Conservation (phyloP, 2,329 filamentous ascomycete species). For the Phialemonium atrogriseum region DNA sequence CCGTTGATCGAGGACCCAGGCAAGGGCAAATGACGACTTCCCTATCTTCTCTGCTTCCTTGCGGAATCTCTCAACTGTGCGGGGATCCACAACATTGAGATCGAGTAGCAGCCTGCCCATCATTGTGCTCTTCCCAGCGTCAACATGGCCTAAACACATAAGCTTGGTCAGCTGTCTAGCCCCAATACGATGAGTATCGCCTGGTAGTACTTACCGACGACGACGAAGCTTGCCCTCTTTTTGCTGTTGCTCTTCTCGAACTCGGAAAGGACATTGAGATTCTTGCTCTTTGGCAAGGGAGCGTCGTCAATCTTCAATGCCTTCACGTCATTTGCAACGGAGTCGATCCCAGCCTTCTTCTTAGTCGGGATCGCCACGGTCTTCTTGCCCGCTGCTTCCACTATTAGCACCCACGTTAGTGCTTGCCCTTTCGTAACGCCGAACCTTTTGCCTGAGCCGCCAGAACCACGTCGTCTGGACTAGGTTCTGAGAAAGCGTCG, state of each 20-base stretch:
- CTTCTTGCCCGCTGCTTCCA: conserved; percentile 41
- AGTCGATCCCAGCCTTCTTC: conserved; percentile 26
- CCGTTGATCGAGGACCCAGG: conserved; percentile 93
- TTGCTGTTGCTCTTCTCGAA: conserved; percentile 69
- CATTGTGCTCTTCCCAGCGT: conserved; percentile 93
- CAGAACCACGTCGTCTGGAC: conserved; percentile 83
- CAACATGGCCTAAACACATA: conserved; percentile 59
- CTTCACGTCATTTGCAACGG: conserved; percentile 27
- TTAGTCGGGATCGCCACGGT: conserved; percentile 29
- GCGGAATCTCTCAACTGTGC: conserved; percentile 79
- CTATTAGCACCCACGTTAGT: conserved; percentile 45
- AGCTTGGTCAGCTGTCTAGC: background rate
- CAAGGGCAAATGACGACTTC: conserved; percentile 90
- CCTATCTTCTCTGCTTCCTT: conserved; percentile 86
- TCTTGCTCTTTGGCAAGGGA: conserved; percentile 60
- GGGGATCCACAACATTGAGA: conserved; percentile 76
- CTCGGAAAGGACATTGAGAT: conserved; percentile 76
- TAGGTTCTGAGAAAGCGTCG: conserved; percentile 72
- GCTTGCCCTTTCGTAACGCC: conserved; percentile 44
- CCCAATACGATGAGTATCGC: conserved; percentile 6
- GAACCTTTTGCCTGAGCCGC: conserved; percentile 87
- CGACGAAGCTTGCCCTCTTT: conserved; percentile 80
- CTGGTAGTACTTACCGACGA: conserved; percentile 47
- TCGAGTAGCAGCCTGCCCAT: conserved; percentile 94
- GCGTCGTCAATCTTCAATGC: conserved; percentile 37